Evolutionary conservation across 2,329 filamentous ascomycete species (phyloP).

Genomic region (Talaromyces sp.): DNA sequence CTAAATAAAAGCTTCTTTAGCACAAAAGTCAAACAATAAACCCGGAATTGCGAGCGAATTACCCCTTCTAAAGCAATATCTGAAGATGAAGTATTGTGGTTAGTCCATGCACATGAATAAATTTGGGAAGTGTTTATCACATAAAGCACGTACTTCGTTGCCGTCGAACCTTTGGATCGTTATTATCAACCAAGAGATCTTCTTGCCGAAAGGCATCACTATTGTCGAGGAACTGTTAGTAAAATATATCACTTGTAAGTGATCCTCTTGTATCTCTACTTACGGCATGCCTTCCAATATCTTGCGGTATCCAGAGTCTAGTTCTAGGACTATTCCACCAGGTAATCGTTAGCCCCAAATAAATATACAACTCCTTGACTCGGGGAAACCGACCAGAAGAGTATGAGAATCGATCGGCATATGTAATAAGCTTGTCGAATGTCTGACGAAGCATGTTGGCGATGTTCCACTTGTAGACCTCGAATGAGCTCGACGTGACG

Average conservation of each 20-base stretch:
- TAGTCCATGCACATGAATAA: neutral
- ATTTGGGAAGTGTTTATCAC: neutral
- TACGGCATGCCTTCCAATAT: neutral
- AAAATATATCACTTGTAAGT: neutral
- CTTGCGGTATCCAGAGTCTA: constrained; percentile 1
- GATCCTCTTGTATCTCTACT: neutral
- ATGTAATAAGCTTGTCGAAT: constrained; percentile 1
- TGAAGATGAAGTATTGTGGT: neutral
- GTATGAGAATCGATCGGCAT: neutral
- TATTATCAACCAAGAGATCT: neutral
- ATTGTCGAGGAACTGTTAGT: neutral
- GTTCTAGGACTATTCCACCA: neutral
- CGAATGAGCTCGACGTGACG: constrained; percentile 1
- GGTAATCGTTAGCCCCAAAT: neutral
- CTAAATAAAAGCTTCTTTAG: neutral
- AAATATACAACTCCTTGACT: neutral
- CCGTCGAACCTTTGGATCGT: neutral
- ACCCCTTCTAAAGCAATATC: constrained; percentile 4
- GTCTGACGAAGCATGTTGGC: constrained; percentile 1
- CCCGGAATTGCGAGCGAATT: neutral
- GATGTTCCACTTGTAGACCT: constrained; percentile 3
- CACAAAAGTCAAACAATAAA: too few species aligned
- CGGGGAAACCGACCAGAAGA: neutral
- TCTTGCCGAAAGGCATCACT: neutral
- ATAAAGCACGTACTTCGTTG: neutral